phyloP scores from a whole-genome alignment of 208 protist genomes.

The Herpetomonas samuelpessoai region DNA sequence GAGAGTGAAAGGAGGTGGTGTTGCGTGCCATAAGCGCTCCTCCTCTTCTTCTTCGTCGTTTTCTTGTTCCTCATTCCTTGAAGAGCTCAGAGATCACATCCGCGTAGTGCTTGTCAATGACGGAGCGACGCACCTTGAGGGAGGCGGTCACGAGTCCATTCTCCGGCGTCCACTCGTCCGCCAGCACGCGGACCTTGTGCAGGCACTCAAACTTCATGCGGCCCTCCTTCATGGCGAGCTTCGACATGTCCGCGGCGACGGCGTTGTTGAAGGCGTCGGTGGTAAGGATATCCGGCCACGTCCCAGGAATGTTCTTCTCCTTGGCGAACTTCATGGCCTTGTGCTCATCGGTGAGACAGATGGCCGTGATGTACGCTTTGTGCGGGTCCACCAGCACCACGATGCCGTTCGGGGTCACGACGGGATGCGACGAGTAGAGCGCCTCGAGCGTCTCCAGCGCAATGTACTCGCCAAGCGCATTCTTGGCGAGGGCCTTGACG shows the following conservation, averaged over 20 bases:
- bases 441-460: constrained; percentile 76
- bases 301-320: constrained; percentile 22
- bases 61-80: constrained; percentile 12
- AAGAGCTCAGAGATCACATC: constrained; percentile 65
- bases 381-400: constrained; percentile 64
- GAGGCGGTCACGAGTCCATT: constrained; percentile 78
- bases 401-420: constrained; percentile 56
- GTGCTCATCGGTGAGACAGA: constrained; percentile 60
- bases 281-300: constrained; percentile 37
- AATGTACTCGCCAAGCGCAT: constrained; percentile 88
- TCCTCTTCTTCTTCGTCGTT: background rate
- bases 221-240: constrained; percentile 35
- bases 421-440: constrained; percentile 53
- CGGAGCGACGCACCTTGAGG: constrained; percentile 68
- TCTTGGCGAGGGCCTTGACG: constrained; percentile 90
- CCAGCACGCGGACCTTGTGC: constrained; percentile 45
- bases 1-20: too few species aligned
- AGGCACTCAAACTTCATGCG: constrained; percentile 73
- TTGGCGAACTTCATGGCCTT: constrained; percentile 53
- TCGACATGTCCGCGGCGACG: constrained; percentile 27
- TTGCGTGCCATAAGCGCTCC: too few species aligned
- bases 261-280: constrained; percentile 27
- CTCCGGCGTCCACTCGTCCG: constrained; percentile 84
- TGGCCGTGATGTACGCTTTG: constrained; percentile 51
- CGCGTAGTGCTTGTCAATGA: constrained; percentile 63